Evolutionary conservation across 495 filamentous ascomycete species (phyloP), one percentile per base, ranked within the genome.

Genomic region (Glonium stellatum): DNA sequence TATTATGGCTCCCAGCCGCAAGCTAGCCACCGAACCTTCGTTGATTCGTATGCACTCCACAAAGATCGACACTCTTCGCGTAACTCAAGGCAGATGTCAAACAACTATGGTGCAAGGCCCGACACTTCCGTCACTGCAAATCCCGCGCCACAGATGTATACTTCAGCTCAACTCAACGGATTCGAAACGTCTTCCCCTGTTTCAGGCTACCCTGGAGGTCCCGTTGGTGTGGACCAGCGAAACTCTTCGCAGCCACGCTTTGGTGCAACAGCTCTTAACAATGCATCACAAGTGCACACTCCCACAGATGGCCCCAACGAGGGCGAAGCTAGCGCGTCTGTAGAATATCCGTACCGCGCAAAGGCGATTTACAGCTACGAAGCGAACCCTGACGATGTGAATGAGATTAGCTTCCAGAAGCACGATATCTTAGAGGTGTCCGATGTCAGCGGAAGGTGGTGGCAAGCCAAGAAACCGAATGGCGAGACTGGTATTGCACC

Each of bases 351-450:
- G 9, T 97, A 97, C 72, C 85, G 87, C 25, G 93, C 93, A 6
- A 97, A 97, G 81, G 93, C 93, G 44, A 98, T 98, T 70, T 98
- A 97, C 77, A 91, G 87, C 63, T 98, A 98, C 75, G 92, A 97
- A 69, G 93, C 93, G 56, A 97, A 97, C 70, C 93, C 93, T 1
- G 92, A 97, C 65, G 93, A 98, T 68, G 90, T 90, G 48, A 97
- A 98, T 72, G 93, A 98, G 73, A 97, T 98, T 61, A 92, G 88
- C 64, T 98, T 98, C 79, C 79, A 84, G 49, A 97, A 97, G 75
- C 89, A 97, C 66, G 93, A 98, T 73, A 89, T 97, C 57, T 79
- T 98, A 46, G 92, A 98, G 72, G 92, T 98, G 57, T 95, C 89
- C 47, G 93, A 98, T 67, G 95, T 98, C 57, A 96, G 90, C 68